A percentile compares a stretch with the other conserved stretches of the same genome.
Conservation (phyloP, 306 rosid species). For the Vigna angularis region DNA sequence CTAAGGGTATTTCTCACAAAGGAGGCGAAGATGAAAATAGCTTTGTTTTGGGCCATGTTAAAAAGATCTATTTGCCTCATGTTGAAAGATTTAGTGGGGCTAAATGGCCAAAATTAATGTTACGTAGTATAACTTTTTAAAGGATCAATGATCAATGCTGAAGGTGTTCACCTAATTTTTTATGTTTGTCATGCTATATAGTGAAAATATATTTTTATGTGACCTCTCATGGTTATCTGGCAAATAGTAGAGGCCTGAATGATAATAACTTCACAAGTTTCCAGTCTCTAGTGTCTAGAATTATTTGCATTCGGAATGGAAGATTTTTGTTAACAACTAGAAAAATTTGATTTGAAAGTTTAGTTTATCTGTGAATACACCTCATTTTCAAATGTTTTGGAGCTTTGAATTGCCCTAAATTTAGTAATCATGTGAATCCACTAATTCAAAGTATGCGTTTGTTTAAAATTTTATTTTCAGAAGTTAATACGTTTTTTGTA, state of each 20-base stretch:
- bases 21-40: background rate
- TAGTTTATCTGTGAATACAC: background rate
- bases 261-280: background rate
- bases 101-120: slow-evolving; percentile 3
- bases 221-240: background rate
- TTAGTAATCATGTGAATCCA: slow-evolving; percentile 24
- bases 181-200: background rate
- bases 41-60: slow-evolving; percentile 11
- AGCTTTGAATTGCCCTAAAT: slow-evolving; percentile 12
- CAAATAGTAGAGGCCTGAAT: slow-evolving; percentile 1
- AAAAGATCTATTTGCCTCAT: background rate
- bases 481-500: background rate
- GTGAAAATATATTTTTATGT: background rate
- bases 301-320: slow-evolving; percentile 13
- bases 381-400: slow-evolving; percentile 22
- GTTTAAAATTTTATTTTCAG: slow-evolving; percentile 3
- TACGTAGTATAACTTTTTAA: background rate
- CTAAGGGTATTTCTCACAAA: slow-evolving; percentile 24
- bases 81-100: background rate
- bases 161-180: background rate
- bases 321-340: background rate
- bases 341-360: background rate
- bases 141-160: background rate
- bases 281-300: background rate
- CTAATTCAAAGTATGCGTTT: slow-evolving; percentile 13